Evolutionary conservation across 345 rosid genomes (phyloP).

Genomic region (Erucastrum elatum): DNA sequence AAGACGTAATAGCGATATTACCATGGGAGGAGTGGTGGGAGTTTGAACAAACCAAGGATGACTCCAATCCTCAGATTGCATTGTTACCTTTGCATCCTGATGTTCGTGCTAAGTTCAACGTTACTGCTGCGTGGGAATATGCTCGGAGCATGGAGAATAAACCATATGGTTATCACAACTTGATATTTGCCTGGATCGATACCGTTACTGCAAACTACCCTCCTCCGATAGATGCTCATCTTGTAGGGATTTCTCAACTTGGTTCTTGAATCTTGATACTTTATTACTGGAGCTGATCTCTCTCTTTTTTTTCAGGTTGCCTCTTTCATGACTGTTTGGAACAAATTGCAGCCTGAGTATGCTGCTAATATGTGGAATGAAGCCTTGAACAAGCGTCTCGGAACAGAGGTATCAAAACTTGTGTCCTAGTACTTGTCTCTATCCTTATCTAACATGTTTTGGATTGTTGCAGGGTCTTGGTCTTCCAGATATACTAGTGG

Average conservation of each 20-base stretch:
- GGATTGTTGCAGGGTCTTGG: slow-evolving; percentile 59
- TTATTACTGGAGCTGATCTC: background rate
- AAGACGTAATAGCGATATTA: slow-evolving; percentile 72
- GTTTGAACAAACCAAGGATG: slow-evolving; percentile 81
- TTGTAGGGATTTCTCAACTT: slow-evolving; percentile 51
- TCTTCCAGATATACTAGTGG: slow-evolving; percentile 80
- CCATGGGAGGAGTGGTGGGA: slow-evolving; percentile 99
- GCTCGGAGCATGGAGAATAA: slow-evolving; percentile 79
- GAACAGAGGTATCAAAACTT: slow-evolving; percentile 64
- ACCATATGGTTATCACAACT: slow-evolving; percentile 96
- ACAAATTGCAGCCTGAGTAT: slow-evolving; percentile 79
- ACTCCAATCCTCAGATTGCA: slow-evolving; percentile 88
- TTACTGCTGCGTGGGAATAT: slow-evolving; percentile 92
- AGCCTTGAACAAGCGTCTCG: slow-evolving; percentile 90
- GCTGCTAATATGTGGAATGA: slow-evolving; percentile 97
- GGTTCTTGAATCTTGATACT: background rate
- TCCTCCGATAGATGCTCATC: slow-evolving; percentile 90
- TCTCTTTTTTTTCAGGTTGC: slow-evolving; percentile 60
- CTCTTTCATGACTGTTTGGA: slow-evolving; percentile 94
- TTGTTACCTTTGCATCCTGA: slow-evolving; percentile 91
- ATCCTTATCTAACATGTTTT: background rate
- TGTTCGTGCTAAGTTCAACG: slow-evolving; percentile 76
- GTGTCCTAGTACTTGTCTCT: background rate
- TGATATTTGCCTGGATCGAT: slow-evolving; percentile 99
- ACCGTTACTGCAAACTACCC: slow-evolving; percentile 83